Base-by-base conservation (phyloP, 352 stramenopile genomes). In the Chrysophaeum taylorii region DNA sequence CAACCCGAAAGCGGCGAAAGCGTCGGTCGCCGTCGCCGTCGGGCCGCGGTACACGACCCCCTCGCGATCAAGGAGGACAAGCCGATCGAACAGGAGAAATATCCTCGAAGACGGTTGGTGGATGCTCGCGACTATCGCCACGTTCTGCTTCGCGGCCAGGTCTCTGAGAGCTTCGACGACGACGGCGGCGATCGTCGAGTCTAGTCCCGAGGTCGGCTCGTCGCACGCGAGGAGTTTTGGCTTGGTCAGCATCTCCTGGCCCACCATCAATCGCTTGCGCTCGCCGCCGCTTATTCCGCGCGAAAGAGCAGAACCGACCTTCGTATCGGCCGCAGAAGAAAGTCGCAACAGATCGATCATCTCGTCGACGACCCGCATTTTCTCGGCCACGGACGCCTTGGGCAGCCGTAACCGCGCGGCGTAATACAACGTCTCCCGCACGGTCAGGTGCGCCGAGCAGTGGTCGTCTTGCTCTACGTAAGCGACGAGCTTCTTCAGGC, bases 151-250 rank as follows among this genome's bases (percentile, higher is more conserved):
- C 53, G 76, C 77, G 23, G 92, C 90, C 9, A 96, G 75, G 29
- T 86, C 81, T 52, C 92, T 84, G 7, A 97, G 75, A 9, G 94
- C 79, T 68, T 89, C 78, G n/a, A 96, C 83, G n/a, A 97, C 82
- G 9, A 83, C 85, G 61, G 94, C 85, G 0, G 92, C 89, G 31
- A 81, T 89, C 0, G 86, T 93, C 27, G 84, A 92, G 77, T 97
- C 92, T 7, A 96, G 76, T 4, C 91, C 92, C 9, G 83, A 93
- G 0, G 91, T 96, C 25, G 92, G 92, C 68, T 97, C 92, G 74
- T 96, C 89, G 43, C 94, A 76, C 0, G 94, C 31, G 31, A 89
- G 72, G 0, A 89, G 80, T 0, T 74, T 68, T 42, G 89, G 89
- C 39, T 88, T 76, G 0, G 85, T 91, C 7, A 94, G 81, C 16